Evolutionary conservation across 1,284 basidiomycete genomes (phyloP), one percentile per base, ranked within the genome.

Genomic region (Leccinum solheimii): DNA sequence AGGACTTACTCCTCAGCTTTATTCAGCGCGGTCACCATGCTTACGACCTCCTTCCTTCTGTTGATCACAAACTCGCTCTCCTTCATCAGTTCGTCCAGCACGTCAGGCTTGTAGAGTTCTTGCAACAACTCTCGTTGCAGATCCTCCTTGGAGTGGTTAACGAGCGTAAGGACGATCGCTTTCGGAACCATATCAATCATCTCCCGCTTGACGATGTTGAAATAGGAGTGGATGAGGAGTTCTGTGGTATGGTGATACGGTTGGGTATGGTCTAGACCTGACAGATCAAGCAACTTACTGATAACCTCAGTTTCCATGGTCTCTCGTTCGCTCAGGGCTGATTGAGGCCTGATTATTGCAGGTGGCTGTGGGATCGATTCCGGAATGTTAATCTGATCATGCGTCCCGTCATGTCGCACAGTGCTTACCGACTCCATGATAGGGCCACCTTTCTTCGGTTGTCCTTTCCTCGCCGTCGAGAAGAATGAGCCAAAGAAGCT

Each of bases 171-270:
- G 59, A 95, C 91, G 75, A 99, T 97, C 40, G 97, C 96, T 77
- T 96, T 95, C 19, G 97, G 97, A 9, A 99, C 93, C 95, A 98
- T 98, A 78, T 99, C 97, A 74, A 98, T 98, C 90, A 99, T 95
- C 77, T 98, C 96, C 59, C 96, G 91, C 83, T 99, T 98, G 65
- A 98, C 94, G 67, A 98, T 94, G 77, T 96, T 95, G 83, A 92
- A 97, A 80, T 98, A 97, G 5, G 93, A 96, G 73, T 90, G 85
- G 67, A 97, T 96, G 70, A 97, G 86, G 51, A 95, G 82, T 76
- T 95, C 93, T 95, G 70, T 56, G 13, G 32, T 95, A 70, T 54
- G 14, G 32, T 27, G 16, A 49, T 62, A 54, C n/a, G 38, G 40
- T 64, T 59, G 38, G 59, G 40, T 16, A 50, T 52, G 6, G 23